phyloP scores from a whole-genome alignment of 441 rosid species.

The Adansonia madagascariensis region DNA sequence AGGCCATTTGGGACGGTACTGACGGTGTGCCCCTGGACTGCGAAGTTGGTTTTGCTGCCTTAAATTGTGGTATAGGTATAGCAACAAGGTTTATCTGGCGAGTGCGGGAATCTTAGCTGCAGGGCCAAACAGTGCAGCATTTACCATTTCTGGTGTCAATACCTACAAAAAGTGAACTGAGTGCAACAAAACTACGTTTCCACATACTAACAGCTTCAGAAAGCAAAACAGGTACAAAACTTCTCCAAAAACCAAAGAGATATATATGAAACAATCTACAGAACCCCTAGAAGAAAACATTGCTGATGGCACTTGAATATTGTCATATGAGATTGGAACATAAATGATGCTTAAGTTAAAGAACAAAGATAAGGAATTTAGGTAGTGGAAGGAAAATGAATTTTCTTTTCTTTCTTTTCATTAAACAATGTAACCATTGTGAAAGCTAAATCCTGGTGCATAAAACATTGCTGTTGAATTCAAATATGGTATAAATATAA shows the following conservation, averaged over 20 bases:
- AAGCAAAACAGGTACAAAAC: not conserved
- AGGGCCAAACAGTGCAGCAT: no score
- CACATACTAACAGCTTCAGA: not conserved
- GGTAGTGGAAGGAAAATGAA: not conserved
- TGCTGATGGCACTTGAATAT: not conserved
- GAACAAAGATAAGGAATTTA: not conserved
- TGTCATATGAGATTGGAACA: not conserved
- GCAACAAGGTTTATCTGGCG: slow-evolving; percentile 93
- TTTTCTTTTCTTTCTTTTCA: no score
- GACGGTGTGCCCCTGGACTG: slow-evolving; percentile 49
- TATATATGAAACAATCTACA: no score
- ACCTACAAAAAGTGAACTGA: no score
- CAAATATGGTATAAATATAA: no score
- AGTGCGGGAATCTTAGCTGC: slow-evolving; percentile 74
- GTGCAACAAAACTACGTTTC: not conserved
- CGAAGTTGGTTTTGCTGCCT: slow-evolving; percentile 38
- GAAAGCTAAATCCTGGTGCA: no score
- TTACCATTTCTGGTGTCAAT: no score
- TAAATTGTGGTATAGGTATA: slow-evolving; percentile 59
- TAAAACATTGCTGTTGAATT: no score
- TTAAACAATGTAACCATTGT: no score
- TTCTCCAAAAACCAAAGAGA: not conserved
- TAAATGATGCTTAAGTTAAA: not conserved
- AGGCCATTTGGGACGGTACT: slow-evolving; percentile 53
- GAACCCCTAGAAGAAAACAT: no score